A percentile compares a stretch with the other conserved stretches of the same genome.
These are phyloP conservation scores for Tulasnella calospora DNA, from an alignment of 768 basidiomycete species.

Conservation along the genomic window DNA sequence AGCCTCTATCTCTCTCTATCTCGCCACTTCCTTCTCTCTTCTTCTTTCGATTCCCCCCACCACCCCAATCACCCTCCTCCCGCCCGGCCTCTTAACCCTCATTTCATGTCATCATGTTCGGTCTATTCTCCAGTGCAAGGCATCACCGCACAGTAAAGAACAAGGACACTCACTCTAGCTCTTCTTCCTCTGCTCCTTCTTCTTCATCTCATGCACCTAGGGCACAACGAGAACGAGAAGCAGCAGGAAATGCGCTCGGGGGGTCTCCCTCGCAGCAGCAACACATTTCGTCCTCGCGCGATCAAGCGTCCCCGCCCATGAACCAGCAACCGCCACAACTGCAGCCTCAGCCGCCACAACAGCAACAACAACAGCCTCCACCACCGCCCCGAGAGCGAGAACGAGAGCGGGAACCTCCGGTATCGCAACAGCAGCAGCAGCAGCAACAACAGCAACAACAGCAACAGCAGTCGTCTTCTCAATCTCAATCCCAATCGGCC, in stretches of 20 bases:
- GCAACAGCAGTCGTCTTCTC: slow-evolving; percentile 12
- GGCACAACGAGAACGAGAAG: background rate
- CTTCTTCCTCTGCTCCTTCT: background rate
- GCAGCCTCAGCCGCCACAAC: background rate
- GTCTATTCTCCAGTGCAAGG: background rate
- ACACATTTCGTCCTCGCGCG: background rate
- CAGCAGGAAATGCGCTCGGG: background rate
- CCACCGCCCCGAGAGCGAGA: background rate
- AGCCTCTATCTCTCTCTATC: background rate
- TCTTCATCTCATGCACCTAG: slow-evolving; percentile 30
- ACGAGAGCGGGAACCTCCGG: slow-evolving; percentile 17
- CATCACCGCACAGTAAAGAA: background rate
- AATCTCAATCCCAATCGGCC: background rate
- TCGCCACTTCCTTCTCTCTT: background rate
- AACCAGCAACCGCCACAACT: background rate
- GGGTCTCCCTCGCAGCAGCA: background rate
- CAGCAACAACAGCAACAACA: slow-evolving; percentile 36
- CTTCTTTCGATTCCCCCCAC: background rate
- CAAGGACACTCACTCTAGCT: background rate
- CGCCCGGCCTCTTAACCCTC: slow-evolving; percentile 5
- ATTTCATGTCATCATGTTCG: slow-evolving; percentile 9
- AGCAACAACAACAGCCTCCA: too few species aligned
- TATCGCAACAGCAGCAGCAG: slow-evolving; percentile 35
- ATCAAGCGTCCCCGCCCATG: background rate
- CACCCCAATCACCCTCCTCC: background rate